Evolutionary conservation across 306 rosid species (phyloP).

Genomic region (Cyamopsis tetragonoloba): DNA sequence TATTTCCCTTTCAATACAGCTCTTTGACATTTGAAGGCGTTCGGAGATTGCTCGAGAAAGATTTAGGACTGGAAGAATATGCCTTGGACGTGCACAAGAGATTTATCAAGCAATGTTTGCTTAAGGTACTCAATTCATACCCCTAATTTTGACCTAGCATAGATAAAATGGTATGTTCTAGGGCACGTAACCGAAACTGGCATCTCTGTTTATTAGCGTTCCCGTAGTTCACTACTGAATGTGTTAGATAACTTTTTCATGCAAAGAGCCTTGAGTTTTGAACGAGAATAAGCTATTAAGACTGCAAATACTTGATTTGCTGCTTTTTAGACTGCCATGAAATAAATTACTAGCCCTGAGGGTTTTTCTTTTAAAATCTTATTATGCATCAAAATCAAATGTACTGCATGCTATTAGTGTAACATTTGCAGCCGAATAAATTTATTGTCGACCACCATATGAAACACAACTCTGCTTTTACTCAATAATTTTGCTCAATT

Average conservation of each 20-base stretch:
- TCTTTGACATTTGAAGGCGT: conserved; percentile 90
- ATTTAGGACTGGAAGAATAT: conserved; percentile 56
- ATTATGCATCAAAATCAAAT: neutral
- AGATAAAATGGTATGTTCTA: neutral
- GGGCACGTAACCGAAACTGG: neutral
- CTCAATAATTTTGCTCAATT: too few species aligned
- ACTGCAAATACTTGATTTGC: too few species aligned
- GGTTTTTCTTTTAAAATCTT: neutral
- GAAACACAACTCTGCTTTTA: neutral
- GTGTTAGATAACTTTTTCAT: neutral
- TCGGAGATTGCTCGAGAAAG: conserved; percentile 88
- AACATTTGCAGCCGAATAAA: neutral
- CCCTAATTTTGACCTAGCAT: neutral
- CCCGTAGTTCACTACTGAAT: neutral
- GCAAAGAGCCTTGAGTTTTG: neutral
- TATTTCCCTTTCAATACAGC: conserved; percentile 48
- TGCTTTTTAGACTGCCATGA: too few species aligned
- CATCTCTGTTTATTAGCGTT: neutral
- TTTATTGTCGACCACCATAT: neutral
- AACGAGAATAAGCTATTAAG: neutral
- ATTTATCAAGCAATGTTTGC: conserved; percentile 69
- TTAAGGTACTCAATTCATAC: conserved; percentile 50
- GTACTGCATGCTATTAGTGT: neutral
- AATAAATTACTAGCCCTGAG: too few species aligned
- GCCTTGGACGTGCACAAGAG: conserved; percentile 82